Base-by-base conservation (phyloP, 1,284 basidiomycete genomes). In the Ganoderma leucocontextum region DNA sequence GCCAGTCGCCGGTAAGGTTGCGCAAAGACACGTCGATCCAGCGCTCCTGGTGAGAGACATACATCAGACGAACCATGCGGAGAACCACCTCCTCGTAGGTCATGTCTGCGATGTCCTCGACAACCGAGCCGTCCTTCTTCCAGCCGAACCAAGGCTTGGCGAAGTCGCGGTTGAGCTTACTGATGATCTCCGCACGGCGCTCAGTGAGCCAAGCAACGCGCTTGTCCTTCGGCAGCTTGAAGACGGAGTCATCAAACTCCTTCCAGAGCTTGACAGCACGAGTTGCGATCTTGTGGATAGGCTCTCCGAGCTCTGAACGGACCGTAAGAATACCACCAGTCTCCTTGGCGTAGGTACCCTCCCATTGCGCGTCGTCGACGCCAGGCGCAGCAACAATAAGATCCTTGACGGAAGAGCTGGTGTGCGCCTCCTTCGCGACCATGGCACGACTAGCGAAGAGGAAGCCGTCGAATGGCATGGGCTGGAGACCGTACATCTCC, bases 401-500 rank as follows among this genome's bases (percentile, higher is more conserved):
- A 81, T 99, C 94, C 87, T 99, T 99, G 80, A 99, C 96, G 15
- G 92, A 92, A 6, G 95, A 87, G 76, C 91, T 93, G 0, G 97
- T 99, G 80, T 99, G 97, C 12, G 97, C 96, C 82, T 99, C 97
- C 84, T 96, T 97, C 70, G 97, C 97, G 55, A 98, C 95, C 96
- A 99, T 98, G 79, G 98, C 96, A 71, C 98, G 93, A 76, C 93
- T 95, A 17, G 93, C 98, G 78, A 97, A 98, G 63, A 99, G 87
- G 84, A 98, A 96, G 69, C 97, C 98, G 76, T 99, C 97, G 84
- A 97, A 98, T 1, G 97, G 97, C 98, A 99, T 99, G n/a, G 94
- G 92, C 81, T 98, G 95, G 57, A 92, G 86, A 68, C 90, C 91
- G 78, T 93, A 98, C 76, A 85, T 83, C 70, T 91, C 84, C 72